Evolutionary conservation across 2,329 filamentous ascomycete species (phyloP).

Genomic region (Phialocephala subalpina): DNA sequence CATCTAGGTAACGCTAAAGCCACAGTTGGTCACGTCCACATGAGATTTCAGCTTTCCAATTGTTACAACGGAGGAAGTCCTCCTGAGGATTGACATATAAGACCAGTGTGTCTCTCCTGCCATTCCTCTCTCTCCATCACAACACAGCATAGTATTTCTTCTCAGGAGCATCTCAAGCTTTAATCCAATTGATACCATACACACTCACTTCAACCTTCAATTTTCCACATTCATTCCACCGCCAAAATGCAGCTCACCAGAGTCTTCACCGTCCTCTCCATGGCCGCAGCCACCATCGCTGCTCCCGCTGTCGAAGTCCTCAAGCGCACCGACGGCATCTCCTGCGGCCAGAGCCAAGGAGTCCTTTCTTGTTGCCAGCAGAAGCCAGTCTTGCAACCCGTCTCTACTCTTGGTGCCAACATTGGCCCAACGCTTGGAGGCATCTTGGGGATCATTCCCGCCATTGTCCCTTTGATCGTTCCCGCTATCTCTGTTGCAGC

Average conservation of each 20-base stretch:
- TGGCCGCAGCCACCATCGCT: slow-evolving; percentile 34
- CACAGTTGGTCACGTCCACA: neutral
- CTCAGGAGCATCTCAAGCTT: too few species aligned
- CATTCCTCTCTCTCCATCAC: neutral
- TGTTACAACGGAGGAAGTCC: neutral
- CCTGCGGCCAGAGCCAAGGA: slow-evolving; percentile 15
- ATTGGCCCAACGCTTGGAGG: slow-evolving; percentile 12
- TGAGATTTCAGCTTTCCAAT: neutral
- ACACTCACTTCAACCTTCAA: slow-evolving; percentile 16
- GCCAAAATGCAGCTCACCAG: slow-evolving; percentile 41
- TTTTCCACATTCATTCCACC: neutral
- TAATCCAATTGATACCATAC: slow-evolving; percentile 5
- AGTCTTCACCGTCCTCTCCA: slow-evolving; percentile 33
- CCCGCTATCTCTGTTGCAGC: slow-evolving; percentile 18
- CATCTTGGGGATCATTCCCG: slow-evolving; percentile 16
- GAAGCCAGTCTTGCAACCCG: slow-evolving; percentile 10
- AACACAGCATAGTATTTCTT: slow-evolving; percentile 11
- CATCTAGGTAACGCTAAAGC: neutral
- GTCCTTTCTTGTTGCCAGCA: slow-evolving; percentile 22
- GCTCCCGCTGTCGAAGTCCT: slow-evolving; percentile 28
- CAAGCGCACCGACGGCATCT: slow-evolving; percentile 15
- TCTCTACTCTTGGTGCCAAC: slow-evolving; percentile 7
- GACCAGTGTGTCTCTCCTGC: neutral
- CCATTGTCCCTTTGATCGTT: slow-evolving; percentile 1
- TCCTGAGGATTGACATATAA: slow-evolving; percentile 16